A percentile compares a stretch with the other conserved stretches of the same genome.
Evolutionary conservation across 192 early-diverging fungal species (phyloP).

Genomic region (Backusella mclennaniae): DNA sequence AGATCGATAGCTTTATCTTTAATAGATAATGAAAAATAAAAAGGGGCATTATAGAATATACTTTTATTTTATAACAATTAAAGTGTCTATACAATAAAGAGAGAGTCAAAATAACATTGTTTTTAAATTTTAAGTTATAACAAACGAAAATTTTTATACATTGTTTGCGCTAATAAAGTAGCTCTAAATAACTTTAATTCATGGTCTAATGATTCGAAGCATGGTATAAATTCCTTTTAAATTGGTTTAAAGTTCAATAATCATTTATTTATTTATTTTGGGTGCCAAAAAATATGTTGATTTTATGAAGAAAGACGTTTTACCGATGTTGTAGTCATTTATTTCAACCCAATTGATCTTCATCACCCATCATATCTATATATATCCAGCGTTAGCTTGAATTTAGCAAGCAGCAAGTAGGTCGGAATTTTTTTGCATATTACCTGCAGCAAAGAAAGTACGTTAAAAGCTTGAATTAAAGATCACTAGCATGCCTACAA

Average conservation of each 20-base stretch:
- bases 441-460: neutral
- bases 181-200: neutral
- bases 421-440: neutral
- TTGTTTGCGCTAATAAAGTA: slow-evolving; percentile 1
- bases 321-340: neutral
- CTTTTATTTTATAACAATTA: neutral
- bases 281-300: neutral
- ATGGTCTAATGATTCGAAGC: neutral
- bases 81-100: neutral
- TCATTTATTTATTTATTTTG: neutral
- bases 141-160: neutral
- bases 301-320: neutral
- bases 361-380: neutral
- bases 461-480: neutral
- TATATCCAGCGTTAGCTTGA: neutral
- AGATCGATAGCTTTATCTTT: neutral
- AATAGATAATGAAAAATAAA: neutral
- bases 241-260: neutral
- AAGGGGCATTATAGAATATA: neutral
- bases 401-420: neutral
- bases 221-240: neutral
- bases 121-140: neutral
- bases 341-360: neutral
- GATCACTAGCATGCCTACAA: neutral
- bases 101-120: neutral